phyloP scores from a whole-genome alignment of 192 early-diverging fungal genomes.

The Coemansia sp. region DNA sequence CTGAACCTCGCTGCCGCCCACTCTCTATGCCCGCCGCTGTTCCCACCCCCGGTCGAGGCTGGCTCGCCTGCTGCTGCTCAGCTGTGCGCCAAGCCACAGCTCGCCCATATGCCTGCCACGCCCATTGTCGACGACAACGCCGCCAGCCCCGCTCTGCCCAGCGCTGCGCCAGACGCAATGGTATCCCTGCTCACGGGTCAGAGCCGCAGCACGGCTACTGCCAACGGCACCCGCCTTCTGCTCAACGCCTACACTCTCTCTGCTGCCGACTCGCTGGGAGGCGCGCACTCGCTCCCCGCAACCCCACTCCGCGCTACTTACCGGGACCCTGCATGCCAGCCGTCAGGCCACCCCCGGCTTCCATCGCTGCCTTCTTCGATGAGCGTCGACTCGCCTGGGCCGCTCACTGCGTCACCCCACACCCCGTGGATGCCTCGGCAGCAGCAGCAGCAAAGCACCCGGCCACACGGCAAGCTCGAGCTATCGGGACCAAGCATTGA shows the following conservation, averaged over 20 bases:
- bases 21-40: slow-evolving; percentile 35
- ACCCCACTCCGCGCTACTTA: slow-evolving; percentile 43
- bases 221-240: slow-evolving; percentile 44
- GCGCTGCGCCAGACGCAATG: slow-evolving; percentile 12
- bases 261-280: slow-evolving; percentile 20
- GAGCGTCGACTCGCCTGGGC: background rate
- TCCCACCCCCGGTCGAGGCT: slow-evolving; percentile 37
- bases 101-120: slow-evolving; percentile 9
- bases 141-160: slow-evolving; percentile 13
- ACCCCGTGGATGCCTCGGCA: slow-evolving; percentile 29
- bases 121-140: slow-evolving; percentile 37
- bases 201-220: slow-evolving; percentile 49
- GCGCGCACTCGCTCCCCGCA: slow-evolving; percentile 48
- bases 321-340: background rate
- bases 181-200: slow-evolving; percentile 39
- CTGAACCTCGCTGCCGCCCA: slow-evolving; percentile 45
- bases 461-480: slow-evolving; percentile 13
- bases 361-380: background rate
- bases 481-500: slow-evolving; percentile 37
- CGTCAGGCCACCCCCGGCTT: background rate
- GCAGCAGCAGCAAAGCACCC: background rate
- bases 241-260: slow-evolving; percentile 11
- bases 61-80: slow-evolving; percentile 12
- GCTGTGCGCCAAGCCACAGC: slow-evolving; percentile 31
- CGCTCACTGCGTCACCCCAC: slow-evolving; percentile 18